These are phyloP conservation scores for Phytophthora idaei DNA, from an alignment of 352 stramenopile genomes.

Conservation along the genomic window DNA sequence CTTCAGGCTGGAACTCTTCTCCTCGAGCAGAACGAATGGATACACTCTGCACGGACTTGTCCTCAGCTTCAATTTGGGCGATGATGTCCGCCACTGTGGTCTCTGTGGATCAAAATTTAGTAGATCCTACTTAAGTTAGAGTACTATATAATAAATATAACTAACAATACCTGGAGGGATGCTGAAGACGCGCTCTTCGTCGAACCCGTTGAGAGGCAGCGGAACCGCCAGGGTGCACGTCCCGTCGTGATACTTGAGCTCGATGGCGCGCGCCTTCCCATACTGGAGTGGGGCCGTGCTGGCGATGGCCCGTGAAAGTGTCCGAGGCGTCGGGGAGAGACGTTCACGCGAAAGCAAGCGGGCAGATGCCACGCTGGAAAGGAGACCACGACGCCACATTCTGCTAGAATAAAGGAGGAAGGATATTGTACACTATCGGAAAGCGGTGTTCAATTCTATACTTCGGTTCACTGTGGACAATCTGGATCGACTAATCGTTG, in stretches of 20 bases:
- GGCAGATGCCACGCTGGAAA: slow-evolving; percentile 13
- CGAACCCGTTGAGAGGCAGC: slow-evolving; percentile 76
- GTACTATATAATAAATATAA: slow-evolving; percentile 3
- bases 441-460: background rate
- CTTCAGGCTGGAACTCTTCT: slow-evolving; percentile 59
- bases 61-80: slow-evolving; percentile 77
- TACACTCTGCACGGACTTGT: slow-evolving; percentile 73
- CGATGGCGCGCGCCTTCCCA: slow-evolving; percentile 48
- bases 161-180: slow-evolving; percentile 59
- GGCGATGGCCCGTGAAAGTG: slow-evolving; percentile 16
- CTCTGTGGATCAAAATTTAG: slow-evolving; percentile 36
- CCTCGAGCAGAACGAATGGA: slow-evolving; percentile 67
- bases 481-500: too few species aligned
- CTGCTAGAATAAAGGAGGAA: background rate
- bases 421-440: background rate
- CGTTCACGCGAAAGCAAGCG: slow-evolving; percentile 7
- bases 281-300: slow-evolving; percentile 29
- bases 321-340: slow-evolving; percentile 1
- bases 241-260: slow-evolving; percentile 84
- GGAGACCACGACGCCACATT: slow-evolving; percentile 26
- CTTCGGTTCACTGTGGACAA: background rate
- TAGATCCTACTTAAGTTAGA: background rate
- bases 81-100: slow-evolving; percentile 78
- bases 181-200: slow-evolving; percentile 82
- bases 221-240: slow-evolving; percentile 77